Percentiles rank a stretch among this genome's conserved stretches.
Conservation (phyloP, 352 stramenopile genomes). For the Phytophthora hybrid region DNA sequence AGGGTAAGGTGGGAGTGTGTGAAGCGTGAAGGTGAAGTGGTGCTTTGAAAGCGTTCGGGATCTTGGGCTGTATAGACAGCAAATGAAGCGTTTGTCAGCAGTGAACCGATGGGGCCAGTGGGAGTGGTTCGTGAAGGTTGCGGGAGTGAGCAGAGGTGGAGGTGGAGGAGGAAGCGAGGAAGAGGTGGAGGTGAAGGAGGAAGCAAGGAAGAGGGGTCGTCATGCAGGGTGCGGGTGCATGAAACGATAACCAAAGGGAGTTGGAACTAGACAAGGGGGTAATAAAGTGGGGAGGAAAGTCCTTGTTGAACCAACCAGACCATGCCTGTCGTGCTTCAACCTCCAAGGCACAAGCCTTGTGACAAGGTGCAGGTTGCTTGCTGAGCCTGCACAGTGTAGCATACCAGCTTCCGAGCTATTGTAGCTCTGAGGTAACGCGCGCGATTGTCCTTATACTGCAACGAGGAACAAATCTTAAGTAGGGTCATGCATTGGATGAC, state of each 20-base stretch:
- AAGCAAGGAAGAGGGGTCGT: neutral
- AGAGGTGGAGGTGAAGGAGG: neutral
- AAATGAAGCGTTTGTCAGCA: neutral
- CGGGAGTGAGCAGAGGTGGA: neutral
- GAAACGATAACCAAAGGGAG: conserved; percentile 19
- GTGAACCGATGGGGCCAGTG: conserved; percentile 6
- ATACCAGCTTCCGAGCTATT: too few species aligned
- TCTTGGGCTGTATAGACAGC: neutral
- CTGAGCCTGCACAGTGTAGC: too few species aligned
- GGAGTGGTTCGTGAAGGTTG: conserved; percentile 8
- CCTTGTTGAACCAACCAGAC: conserved; percentile 18
- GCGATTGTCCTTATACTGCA: too few species aligned
- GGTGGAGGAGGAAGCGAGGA: too few species aligned
- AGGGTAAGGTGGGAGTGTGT: conserved; percentile 29
- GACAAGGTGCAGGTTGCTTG: too few species aligned
- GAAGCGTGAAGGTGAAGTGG: neutral
- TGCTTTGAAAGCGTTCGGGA: neutral
- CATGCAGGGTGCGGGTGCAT: neutral
- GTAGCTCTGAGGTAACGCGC: too few species aligned
- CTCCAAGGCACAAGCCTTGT: neutral
- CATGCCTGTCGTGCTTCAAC: neutral
- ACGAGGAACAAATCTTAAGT: too few species aligned
- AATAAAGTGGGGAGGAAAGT: conserved; percentile 33
- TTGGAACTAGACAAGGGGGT: conserved; percentile 11
- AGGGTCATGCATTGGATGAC: too few species aligned